Percentiles rank a stretch among this genome's conserved stretches.
Evolutionary conservation across 2,329 filamentous ascomycete genomes (phyloP).

Genomic region (Knufia fluminis): DNA sequence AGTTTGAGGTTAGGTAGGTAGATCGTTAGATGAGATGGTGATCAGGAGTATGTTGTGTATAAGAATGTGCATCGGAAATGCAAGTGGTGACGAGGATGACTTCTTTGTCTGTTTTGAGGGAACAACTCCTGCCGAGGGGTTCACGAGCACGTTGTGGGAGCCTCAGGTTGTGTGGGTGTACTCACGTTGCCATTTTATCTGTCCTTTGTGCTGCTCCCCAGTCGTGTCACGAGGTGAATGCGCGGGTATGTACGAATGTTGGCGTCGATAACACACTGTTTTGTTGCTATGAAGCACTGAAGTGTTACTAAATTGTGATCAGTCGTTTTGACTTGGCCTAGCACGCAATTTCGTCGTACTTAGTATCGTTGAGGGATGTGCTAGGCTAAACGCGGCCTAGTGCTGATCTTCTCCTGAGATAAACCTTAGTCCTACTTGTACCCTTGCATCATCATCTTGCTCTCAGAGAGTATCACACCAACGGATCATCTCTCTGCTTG

Average conservation of each 20-base stretch:
- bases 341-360: background rate
- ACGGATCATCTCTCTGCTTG: no score
- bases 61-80: no score
- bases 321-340: background rate
- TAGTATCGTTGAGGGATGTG: background rate
- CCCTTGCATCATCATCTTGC: no score
- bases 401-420: no score
- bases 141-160: background rate
- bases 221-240: no score
- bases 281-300: background rate
- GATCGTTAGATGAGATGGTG: conserved; percentile 7
- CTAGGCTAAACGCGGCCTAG: background rate
- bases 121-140: conserved; percentile 5
- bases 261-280: no score
- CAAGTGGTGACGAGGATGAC: background rate
- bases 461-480: no score
- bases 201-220: background rate
- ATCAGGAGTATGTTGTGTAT: no score
- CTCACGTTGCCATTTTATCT: conserved; percentile 30
- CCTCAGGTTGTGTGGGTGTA: conserved; percentile 9
- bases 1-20: conserved; percentile 1
- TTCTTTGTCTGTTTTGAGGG: background rate
- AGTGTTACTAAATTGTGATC: background rate
- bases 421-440: no score
- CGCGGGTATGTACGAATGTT: no score